phyloP scores from a whole-genome alignment of 2,329 filamentous ascomycete species.

The Beauveria caledonica region DNA sequence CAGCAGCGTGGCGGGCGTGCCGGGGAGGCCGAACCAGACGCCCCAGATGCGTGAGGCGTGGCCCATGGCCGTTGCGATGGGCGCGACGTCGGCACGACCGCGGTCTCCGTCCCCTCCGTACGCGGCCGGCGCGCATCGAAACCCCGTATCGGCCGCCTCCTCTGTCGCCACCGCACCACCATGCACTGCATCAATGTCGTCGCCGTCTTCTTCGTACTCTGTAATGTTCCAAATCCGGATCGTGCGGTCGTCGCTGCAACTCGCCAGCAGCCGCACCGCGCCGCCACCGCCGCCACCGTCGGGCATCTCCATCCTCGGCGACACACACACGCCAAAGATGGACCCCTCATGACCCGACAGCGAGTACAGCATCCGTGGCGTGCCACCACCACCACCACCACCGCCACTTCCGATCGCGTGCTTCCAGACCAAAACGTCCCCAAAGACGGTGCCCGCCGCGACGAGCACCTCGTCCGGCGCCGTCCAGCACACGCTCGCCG shows the following conservation, averaged over 20 bases:
- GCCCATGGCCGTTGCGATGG: slow-evolving; percentile 69
- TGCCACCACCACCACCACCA: slow-evolving; percentile 8
- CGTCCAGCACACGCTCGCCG: slow-evolving; percentile 64
- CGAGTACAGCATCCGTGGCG: slow-evolving; percentile 41
- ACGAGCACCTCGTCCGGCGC: slow-evolving; percentile 56
- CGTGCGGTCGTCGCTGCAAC: slow-evolving; percentile 91
- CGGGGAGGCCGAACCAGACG: slow-evolving; percentile 53
- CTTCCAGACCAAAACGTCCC: slow-evolving; percentile 87
- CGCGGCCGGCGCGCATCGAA: slow-evolving; percentile 31
- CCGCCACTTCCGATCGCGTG: slow-evolving; percentile 30
- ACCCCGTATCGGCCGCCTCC: slow-evolving; percentile 49
- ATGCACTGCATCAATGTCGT: no score
- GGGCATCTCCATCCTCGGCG: slow-evolving; percentile 37
- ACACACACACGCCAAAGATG: slow-evolving; percentile 83
- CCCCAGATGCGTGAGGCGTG: slow-evolving; percentile 88
- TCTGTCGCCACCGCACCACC: slow-evolving; percentile 11
- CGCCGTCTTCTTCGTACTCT: slow-evolving; percentile 27
- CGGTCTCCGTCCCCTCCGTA: slow-evolving; percentile 17
- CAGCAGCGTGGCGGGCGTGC: neutral
- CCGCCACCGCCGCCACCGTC: slow-evolving; percentile 31
- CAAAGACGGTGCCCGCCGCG: slow-evolving; percentile 87
- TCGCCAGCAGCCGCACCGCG: slow-evolving; percentile 61
- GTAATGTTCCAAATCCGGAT: slow-evolving; percentile 82
- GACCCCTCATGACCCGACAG: slow-evolving; percentile 78
- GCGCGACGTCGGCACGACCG: slow-evolving; percentile 23